Conservation (phyloP, 768 basidiomycete genomes). For the Solioccasus polychromus region DNA sequence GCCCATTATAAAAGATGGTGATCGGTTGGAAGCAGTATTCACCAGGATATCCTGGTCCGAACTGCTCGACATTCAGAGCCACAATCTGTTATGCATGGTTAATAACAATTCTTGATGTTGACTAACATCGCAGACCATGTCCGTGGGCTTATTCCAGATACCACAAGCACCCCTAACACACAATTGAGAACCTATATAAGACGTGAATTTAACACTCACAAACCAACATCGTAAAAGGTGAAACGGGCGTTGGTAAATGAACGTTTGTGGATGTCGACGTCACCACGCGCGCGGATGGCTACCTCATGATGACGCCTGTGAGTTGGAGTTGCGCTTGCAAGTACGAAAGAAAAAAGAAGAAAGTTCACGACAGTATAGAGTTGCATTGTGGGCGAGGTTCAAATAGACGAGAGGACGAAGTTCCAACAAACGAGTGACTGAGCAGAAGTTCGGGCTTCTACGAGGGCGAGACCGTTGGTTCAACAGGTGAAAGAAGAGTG, state of each 20-base stretch:
- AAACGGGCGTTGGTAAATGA: conserved; percentile 36
- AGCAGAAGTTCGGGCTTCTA: conserved; percentile 10
- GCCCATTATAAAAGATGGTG: conserved; percentile 55
- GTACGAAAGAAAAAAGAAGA: conserved; percentile 33
- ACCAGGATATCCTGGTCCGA: conserved; percentile 57
- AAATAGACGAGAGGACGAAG: neutral
- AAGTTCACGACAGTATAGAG: conserved; percentile 32
- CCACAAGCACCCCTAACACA: conserved; percentile 55
- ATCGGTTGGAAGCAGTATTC: conserved; percentile 64
- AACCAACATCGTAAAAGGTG: conserved; percentile 54
- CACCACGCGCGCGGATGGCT: conserved; percentile 42
- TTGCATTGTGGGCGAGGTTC: conserved; percentile 18
- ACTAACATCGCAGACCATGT: conserved; percentile 19
- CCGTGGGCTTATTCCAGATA: conserved; percentile 30
- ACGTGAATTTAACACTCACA: conserved; percentile 32
- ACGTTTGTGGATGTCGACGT: conserved; percentile 37
- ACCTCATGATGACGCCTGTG: conserved; percentile 43
- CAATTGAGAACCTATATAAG: neutral
- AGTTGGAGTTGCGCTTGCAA: conserved; percentile 30
- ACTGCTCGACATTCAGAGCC: conserved; percentile 40
- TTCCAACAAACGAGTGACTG: conserved; percentile 23
- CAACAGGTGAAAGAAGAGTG: conserved; percentile 3
- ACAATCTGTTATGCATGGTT: conserved; percentile 19
- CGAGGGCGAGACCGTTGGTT: neutral
- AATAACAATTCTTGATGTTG: neutral